A percentile compares a stretch with the other conserved stretches of the same genome.
phyloP scores from a whole-genome alignment of 2,329 filamentous ascomycete species.

The Aspergillus sp. region DNA sequence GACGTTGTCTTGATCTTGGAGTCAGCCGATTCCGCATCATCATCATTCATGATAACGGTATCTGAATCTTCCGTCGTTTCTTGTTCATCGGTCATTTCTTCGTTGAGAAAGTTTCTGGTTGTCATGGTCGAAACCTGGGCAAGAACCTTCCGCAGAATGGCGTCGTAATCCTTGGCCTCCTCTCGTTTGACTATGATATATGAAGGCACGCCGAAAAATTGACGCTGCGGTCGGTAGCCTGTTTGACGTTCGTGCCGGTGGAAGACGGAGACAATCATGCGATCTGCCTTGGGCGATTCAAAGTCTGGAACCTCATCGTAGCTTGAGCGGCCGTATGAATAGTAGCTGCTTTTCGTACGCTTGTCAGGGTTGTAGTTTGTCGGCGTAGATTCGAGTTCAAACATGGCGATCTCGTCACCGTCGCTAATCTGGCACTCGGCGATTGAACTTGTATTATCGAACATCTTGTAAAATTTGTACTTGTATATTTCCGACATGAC shows the following conservation, averaged over 20 bases:
- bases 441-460: constrained; percentile 67
- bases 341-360: constrained; percentile 47
- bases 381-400: constrained; percentile 75
- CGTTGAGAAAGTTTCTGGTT: constrained; percentile 63
- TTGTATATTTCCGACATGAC: constrained; percentile 81
- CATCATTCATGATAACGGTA: constrained; percentile 62
- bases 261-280: constrained; percentile 50
- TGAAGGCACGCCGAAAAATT: constrained; percentile 44
- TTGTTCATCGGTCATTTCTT: constrained; percentile 51
- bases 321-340: constrained; percentile 31
- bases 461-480: constrained; percentile 81
- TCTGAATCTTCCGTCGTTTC: constrained; percentile 63
- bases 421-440: constrained; percentile 67
- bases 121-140: constrained; percentile 75
- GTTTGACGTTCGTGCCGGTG: constrained; percentile 38
- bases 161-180: constrained; percentile 68
- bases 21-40: constrained; percentile 65
- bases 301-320: constrained; percentile 41
- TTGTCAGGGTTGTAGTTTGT: constrained; percentile 69
- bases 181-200: constrained; percentile 75
- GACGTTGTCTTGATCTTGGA: constrained; percentile 74
- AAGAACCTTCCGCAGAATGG: constrained; percentile 77
- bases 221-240: constrained; percentile 24
- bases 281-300: constrained; percentile 47
- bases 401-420: constrained; percentile 66